Conservation (phyloP, 2,329 filamentous ascomycete species). For the Ophiosphaerella narmari region DNA sequence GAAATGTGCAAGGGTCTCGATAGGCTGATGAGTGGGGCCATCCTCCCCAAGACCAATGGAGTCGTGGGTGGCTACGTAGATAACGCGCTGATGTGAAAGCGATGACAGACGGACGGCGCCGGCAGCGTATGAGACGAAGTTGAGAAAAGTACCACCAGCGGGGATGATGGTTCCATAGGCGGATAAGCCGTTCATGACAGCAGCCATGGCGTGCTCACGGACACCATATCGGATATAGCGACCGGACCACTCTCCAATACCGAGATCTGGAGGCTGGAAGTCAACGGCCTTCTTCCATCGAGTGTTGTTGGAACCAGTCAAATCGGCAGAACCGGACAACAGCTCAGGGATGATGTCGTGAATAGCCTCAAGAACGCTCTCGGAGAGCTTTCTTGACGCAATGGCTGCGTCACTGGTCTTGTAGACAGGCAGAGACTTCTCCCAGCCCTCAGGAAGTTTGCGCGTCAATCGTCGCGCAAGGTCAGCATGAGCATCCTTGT, state of each 20-base stretch:
- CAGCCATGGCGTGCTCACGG: conserved; percentile 89
- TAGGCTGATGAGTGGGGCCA: conserved; percentile 97
- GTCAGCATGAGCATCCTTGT: conserved; percentile 79
- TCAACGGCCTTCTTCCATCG: conserved; percentile 96
- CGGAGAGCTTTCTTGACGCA: conserved; percentile 94
- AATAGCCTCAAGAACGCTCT: conserved; percentile 88
- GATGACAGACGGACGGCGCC: conserved; percentile 93
- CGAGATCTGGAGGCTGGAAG: conserved; percentile 88
- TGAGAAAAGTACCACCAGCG: conserved; percentile 95
- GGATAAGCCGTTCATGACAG: conserved; percentile 91
- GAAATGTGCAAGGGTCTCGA: conserved; percentile 98
- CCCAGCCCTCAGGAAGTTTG: conserved; percentile 93
- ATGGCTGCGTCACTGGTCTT: conserved; percentile 81
- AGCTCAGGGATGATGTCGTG: conserved; percentile 84
- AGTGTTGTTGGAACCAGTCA: conserved; percentile 98
- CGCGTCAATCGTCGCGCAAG: conserved; percentile 78
- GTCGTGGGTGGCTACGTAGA: conserved; percentile 98
- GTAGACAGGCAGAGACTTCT: conserved; percentile 90
- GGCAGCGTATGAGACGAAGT: conserved; percentile 98
- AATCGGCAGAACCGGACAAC: conserved; percentile 91
- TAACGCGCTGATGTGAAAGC: conserved; percentile 84
- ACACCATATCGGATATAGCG: conserved; percentile 94
- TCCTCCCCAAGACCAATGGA: conserved; percentile 99
- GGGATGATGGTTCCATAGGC: conserved; percentile 96
- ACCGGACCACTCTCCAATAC: conserved; percentile 86